Evolutionary conservation across 2,329 filamentous ascomycete genomes (phyloP).

Genomic region (Helotiales sp.): DNA sequence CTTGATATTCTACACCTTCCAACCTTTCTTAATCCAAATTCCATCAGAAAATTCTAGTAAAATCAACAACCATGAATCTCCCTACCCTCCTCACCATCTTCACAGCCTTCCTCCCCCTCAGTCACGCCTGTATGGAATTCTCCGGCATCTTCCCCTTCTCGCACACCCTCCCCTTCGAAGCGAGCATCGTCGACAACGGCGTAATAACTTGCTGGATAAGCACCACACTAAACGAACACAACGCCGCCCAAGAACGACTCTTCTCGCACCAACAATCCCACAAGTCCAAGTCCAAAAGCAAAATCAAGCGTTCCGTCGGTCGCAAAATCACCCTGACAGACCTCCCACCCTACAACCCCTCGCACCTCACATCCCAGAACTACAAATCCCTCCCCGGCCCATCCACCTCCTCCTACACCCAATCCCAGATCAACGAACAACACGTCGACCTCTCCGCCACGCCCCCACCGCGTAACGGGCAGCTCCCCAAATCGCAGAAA

Average conservation of each 20-base stretch:
- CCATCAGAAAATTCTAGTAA: not conserved
- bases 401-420: too few relatives aligned
- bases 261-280: not conserved
- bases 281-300: not conserved
- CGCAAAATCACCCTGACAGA: not conserved
- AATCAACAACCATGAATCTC: not conserved
- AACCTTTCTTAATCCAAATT: not conserved
- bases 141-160: slow-evolving; percentile 22
- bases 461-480: not conserved
- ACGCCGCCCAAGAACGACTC: not conserved
- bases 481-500: not conserved
- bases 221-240: slow-evolving; percentile 22
- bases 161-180: slow-evolving; percentile 24
- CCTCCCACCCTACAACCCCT: not conserved
- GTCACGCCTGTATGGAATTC: slow-evolving; percentile 27
- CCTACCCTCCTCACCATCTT: not conserved
- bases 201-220: slow-evolving; percentile 27
- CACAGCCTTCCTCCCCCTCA: not conserved
- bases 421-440: not conserved
- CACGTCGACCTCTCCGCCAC: not conserved
- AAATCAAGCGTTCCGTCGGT: not conserved
- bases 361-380: not conserved
- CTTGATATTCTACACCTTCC: not conserved
- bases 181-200: slow-evolving; percentile 24
- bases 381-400: not conserved